These are phyloP conservation scores for Mesembryanthemum crystallinum DNA, from an alignment of 148 eudicot genomes.

Conservation along the genomic window DNA sequence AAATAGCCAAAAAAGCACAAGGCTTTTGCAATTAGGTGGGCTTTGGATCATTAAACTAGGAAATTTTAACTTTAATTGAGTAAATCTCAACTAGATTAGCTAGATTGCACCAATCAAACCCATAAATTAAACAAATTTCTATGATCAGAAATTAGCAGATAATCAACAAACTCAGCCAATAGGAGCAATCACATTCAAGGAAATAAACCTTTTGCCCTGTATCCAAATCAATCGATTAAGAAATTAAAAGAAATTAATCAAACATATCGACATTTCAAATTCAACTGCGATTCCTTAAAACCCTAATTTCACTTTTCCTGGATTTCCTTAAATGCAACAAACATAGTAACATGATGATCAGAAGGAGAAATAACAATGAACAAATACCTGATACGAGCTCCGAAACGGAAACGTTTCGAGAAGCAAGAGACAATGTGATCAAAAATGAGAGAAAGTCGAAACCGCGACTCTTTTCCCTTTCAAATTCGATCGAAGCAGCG, in stretches of 20 bases:
- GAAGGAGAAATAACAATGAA: not conserved
- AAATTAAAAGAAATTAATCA: not conserved
- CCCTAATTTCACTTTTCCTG: not conserved
- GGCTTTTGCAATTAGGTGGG: no score
- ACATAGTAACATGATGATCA: not conserved
- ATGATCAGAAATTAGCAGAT: not conserved
- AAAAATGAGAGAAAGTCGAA: not conserved
- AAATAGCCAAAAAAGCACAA: not conserved
- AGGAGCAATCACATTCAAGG: not conserved
- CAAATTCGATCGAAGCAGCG: constrained; percentile 6
- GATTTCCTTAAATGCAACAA: not conserved
- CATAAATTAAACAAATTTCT: not conserved
- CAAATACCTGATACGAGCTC: constrained; percentile 20
- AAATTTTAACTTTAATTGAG: no score
- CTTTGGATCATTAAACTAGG: not conserved
- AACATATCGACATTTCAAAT: constrained; percentile 5
- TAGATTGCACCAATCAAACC: no score
- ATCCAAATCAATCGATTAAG: not conserved
- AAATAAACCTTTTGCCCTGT: not conserved
- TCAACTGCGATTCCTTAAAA: not conserved
- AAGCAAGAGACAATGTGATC: not conserved
- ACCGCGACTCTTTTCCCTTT: not conserved
- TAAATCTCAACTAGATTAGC: no score
- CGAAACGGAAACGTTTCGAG: not conserved
- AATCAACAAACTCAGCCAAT: not conserved